Evolutionary conservation across 164 flowering plant genomes (phyloP).

Genomic region (Chloranthus sessilifolius): DNA sequence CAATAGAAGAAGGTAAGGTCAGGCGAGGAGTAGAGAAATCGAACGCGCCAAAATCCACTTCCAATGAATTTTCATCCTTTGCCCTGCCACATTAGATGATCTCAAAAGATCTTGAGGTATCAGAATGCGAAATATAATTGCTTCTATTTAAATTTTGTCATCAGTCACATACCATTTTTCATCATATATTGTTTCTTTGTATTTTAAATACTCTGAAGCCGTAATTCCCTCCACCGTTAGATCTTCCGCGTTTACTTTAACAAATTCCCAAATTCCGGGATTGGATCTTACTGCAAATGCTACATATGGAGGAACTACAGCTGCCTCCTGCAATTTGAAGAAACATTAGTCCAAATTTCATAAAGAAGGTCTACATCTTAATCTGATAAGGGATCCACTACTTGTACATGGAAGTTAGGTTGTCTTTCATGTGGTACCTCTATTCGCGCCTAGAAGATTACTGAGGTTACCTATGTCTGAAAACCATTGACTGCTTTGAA

Average conservation of each 20-base stretch:
- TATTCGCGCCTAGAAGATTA: too few relatives aligned
- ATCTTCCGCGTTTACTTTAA: slow-evolving; percentile 68
- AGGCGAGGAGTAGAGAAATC: slow-evolving; percentile 53
- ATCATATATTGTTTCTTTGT: slow-evolving; percentile 66
- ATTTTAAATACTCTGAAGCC: slow-evolving; percentile 64
- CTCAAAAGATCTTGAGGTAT: neutral
- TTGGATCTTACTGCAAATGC: slow-evolving; percentile 80
- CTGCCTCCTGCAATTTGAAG: slow-evolving; percentile 66
- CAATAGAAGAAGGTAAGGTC: slow-evolving; percentile 70
- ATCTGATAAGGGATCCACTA: too few relatives aligned
- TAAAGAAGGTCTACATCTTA: neutral
- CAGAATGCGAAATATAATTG: neutral
- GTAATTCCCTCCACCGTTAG: slow-evolving; percentile 55
- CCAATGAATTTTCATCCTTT: slow-evolving; percentile 77
- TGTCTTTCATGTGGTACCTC: too few relatives aligned
- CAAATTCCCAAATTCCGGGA: slow-evolving; percentile 91
- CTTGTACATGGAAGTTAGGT: neutral
- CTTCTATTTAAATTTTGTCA: neutral
- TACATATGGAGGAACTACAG: slow-evolving; percentile 76
- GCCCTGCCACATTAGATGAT: slow-evolving; percentile 51
- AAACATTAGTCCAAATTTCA: neutral
- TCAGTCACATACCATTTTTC: slow-evolving; percentile 52
- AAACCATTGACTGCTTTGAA: too few relatives aligned
- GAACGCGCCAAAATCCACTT: slow-evolving; percentile 78
- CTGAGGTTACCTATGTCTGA: too few relatives aligned